phyloP scores from a whole-genome alignment of 176 grass and related monocot species.

The Lolium perenne region DNA sequence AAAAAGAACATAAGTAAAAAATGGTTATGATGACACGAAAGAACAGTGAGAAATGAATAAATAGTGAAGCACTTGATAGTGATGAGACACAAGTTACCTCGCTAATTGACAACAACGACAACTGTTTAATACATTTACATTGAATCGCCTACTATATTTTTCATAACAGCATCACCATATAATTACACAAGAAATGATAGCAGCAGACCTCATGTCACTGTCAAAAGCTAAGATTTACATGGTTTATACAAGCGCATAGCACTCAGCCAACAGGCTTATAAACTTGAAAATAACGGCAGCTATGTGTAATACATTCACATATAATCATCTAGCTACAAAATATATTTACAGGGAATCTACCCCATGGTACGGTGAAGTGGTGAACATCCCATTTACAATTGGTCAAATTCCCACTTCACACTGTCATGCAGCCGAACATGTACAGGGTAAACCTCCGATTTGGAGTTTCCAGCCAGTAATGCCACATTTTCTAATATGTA shows the following conservation, averaged over 20 bases:
- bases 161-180: too few relatives aligned
- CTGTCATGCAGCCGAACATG: neutral
- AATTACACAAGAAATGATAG: too few relatives aligned
- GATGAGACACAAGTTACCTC: constrained; percentile 60
- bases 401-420: neutral
- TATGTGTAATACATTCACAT: neutral
- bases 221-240: too few relatives aligned
- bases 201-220: too few relatives aligned
- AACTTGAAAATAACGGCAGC: neutral
- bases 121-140: too few relatives aligned
- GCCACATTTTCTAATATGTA: constrained; percentile 37
- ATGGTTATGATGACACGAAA: neutral
- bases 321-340: neutral
- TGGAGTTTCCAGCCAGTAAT: neutral
- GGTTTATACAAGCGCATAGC: too few relatives aligned
- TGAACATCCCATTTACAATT: neutral
- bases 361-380: neutral
- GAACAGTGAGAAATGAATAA: neutral
- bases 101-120: constrained; percentile 39
- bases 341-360: constrained; percentile 31
- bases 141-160: too few relatives aligned
- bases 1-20: neutral
- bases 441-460: neutral
- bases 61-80: neutral
- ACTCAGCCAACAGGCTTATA: too few relatives aligned